These are phyloP conservation scores for Vaccinium vitisidaea DNA, from an alignment of 148 eudicot species.

Conservation along the genomic window DNA sequence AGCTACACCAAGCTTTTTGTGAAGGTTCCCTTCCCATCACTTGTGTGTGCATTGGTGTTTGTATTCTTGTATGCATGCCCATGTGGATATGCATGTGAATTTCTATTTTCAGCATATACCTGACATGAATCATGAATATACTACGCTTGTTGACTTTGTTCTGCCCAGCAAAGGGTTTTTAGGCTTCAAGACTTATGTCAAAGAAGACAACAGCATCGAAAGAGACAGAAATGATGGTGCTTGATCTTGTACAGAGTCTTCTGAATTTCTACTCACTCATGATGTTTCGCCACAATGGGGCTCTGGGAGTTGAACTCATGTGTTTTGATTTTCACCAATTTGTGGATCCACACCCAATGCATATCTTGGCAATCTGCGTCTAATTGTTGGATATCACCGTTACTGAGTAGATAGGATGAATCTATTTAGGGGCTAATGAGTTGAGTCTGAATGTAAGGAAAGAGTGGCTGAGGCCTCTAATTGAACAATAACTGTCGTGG, in stretches of 20 bases:
- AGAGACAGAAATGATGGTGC: background rate
- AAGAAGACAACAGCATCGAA: background rate
- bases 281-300: background rate
- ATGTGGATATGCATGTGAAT: constrained; percentile 2
- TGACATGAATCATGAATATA: background rate
- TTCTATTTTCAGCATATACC: background rate
- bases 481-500: background rate
- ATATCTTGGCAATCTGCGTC: background rate
- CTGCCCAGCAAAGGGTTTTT: background rate
- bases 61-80: background rate
- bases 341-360: background rate
- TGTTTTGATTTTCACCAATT: constrained; percentile 1
- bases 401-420: background rate
- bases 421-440: background rate
- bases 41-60: background rate
- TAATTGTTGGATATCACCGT: background rate
- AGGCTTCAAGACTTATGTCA: background rate
- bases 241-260: background rate
- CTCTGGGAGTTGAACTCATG: background rate
- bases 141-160: background rate
- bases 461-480: too few relatives aligned
- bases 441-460: too few relatives aligned
- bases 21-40: constrained; percentile 43
- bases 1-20: constrained; percentile 48
- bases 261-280: background rate